Evolutionary conservation across 2,329 filamentous ascomycete species (phyloP).

Genomic region (Thielaviopsis punctulata): DNA sequence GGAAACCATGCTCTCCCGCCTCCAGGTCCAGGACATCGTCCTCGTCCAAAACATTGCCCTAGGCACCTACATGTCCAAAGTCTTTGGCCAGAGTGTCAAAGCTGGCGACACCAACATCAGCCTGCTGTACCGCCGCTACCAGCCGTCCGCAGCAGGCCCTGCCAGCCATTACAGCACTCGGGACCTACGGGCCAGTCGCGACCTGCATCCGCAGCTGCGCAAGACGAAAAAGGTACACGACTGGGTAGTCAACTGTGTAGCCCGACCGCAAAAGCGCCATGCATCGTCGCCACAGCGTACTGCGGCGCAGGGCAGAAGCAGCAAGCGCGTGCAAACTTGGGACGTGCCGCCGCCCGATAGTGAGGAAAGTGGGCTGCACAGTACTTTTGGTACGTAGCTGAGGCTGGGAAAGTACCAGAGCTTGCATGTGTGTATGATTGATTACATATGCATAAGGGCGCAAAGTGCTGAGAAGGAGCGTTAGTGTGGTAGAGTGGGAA

Average conservation of each 20-base stretch:
- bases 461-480: too few relatives aligned
- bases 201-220: constrained; percentile 31
- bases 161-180: constrained; percentile 39
- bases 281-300: not conserved
- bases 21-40: constrained; percentile 60
- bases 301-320: not conserved
- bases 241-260: constrained; percentile 61
- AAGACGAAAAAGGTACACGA: constrained; percentile 53
- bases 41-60: constrained; percentile 67
- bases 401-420: not conserved
- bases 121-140: constrained; percentile 42
- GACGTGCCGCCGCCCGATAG: constrained; percentile 6
- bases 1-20: constrained; percentile 20
- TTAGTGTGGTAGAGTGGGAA: too few relatives aligned
- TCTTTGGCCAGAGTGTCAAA: constrained; percentile 73
- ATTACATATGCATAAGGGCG: too few relatives aligned
- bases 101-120: constrained; percentile 48
- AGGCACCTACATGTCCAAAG: constrained; percentile 54
- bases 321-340: constrained; percentile 10
- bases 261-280: constrained; percentile 16
- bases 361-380: not conserved
- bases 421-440: not conserved
- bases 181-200: constrained; percentile 24
- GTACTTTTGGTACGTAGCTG: not conserved
- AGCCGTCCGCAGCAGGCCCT: constrained; percentile 31